Percentiles rank a stretch among this genome's conserved stretches.
These are phyloP conservation scores for Corchorus capsularis DNA, from an alignment of 345 rosid species.

Conservation along the genomic window DNA sequence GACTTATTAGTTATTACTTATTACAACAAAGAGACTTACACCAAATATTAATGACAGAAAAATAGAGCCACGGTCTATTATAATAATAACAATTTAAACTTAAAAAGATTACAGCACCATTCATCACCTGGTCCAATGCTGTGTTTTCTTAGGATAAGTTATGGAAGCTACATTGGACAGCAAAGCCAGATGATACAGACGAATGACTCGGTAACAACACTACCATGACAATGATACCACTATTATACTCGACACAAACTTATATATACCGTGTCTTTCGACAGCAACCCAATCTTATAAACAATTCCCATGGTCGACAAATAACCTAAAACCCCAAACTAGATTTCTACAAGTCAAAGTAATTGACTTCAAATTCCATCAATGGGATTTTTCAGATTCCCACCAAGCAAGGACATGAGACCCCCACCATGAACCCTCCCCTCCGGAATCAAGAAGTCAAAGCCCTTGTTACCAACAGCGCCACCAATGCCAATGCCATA, in stretches of 20 bases:
- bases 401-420: slow-evolving; percentile 82
- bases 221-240: slow-evolving; percentile 3
- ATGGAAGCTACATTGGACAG: not conserved
- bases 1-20: too few species aligned
- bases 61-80: not conserved
- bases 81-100: not conserved
- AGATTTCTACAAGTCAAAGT: slow-evolving; percentile 12
- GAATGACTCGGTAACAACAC: not conserved
- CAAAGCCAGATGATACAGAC: not conserved
- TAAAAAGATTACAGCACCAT: not conserved
- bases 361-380: slow-evolving; percentile 48
- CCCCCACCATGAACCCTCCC: slow-evolving; percentile 98
- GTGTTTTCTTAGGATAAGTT: not conserved
- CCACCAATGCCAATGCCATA: slow-evolving; percentile 21
- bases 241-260: slow-evolving; percentile 5
- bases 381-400: slow-evolving; percentile 58
- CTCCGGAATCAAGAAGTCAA: slow-evolving; percentile 72
- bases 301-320: slow-evolving; percentile 29
- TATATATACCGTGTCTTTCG: slow-evolving; percentile 6
- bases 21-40: not conserved
- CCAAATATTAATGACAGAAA: not conserved
- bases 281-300: slow-evolving; percentile 26
- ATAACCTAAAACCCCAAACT: not conserved
- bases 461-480: slow-evolving; percentile 36
- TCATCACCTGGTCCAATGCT: not conserved